These are phyloP conservation scores for Yamadazyma paraphyllophila DNA, from an alignment of 805 yeast genomes.

Conservation along the genomic window DNA sequence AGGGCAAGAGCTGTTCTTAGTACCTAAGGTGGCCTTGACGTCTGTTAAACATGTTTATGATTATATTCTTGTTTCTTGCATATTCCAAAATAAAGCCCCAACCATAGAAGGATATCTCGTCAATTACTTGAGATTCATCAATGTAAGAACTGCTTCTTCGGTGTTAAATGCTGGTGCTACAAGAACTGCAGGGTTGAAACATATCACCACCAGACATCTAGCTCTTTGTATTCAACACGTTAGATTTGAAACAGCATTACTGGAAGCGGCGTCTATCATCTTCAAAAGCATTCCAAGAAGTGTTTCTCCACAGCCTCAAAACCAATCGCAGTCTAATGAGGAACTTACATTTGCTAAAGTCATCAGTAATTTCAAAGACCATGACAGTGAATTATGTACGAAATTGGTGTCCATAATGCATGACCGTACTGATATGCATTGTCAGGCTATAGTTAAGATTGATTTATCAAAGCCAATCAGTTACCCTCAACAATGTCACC, in stretches of 20 bases:
- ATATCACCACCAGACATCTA: conserved; percentile 69
- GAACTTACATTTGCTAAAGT: conserved; percentile 30
- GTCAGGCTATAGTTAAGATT: conserved; percentile 43
- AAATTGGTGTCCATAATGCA: conserved; percentile 70
- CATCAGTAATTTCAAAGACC: conserved; percentile 49
- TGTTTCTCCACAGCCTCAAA: conserved; percentile 7
- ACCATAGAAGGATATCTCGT: conserved; percentile 45
- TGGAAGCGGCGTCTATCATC: conserved; percentile 25
- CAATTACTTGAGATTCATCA: conserved; percentile 44
- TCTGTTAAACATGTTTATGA: conserved; percentile 39
- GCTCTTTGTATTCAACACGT: conserved; percentile 68
- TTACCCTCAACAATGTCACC: conserved; percentile 50
- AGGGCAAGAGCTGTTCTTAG: conserved; percentile 22
- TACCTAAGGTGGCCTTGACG: conserved; percentile 28
- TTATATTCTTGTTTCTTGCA: conserved; percentile 53
- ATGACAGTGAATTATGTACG: conserved; percentile 58
- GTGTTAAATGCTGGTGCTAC: conserved; percentile 77
- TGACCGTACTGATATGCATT: conserved; percentile 56
- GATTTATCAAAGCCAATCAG: conserved; percentile 50
- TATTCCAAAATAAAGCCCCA: conserved; percentile 48
- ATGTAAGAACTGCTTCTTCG: conserved; percentile 55
- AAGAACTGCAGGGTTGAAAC: conserved; percentile 67
- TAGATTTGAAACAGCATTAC: conserved; percentile 41
- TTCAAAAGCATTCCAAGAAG: conserved; percentile 6
- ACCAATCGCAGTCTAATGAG: conserved; percentile 17